phyloP scores from a whole-genome alignment of 73 alveolate genomes.

The Tetrahymena thermophila region DNA sequence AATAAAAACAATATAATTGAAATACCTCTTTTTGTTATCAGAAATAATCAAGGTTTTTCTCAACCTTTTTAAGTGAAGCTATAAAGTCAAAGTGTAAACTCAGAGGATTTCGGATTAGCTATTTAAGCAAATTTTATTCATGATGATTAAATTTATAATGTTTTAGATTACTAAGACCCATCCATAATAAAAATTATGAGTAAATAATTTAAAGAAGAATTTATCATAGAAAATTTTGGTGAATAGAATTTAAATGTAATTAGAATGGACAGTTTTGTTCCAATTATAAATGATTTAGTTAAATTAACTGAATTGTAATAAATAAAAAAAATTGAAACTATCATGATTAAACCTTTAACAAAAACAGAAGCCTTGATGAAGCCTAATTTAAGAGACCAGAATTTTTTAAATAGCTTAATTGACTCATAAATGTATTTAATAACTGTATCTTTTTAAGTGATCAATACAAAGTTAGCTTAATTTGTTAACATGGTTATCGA shows the following conservation, averaged over 20 bases:
- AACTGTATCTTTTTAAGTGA: not conserved
- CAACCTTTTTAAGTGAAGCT: not conserved
- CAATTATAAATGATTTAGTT: not conserved
- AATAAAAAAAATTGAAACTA: not conserved
- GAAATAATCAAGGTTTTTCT: not conserved
- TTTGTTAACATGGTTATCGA: not conserved
- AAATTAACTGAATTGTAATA: not conserved
- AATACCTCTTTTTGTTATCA: not conserved
- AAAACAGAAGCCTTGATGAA: not conserved
- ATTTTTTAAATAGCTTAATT: not conserved
- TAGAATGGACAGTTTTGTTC: not conserved
- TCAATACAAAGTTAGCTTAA: not conserved
- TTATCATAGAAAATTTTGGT: not conserved
- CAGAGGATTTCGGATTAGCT: not conserved
- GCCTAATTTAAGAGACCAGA: not conserved
- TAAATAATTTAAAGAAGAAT: not conserved
- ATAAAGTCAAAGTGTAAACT: not conserved
- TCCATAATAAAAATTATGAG: not conserved
- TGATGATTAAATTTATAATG: not conserved
- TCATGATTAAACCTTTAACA: not conserved
- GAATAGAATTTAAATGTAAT: not conserved
- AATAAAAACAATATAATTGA: not conserved
- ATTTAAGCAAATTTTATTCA: not conserved
- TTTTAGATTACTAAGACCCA: not conserved
- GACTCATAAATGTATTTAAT: not conserved